Conservation (phyloP, 306 rosid species). For the Vicia faba region DNA sequence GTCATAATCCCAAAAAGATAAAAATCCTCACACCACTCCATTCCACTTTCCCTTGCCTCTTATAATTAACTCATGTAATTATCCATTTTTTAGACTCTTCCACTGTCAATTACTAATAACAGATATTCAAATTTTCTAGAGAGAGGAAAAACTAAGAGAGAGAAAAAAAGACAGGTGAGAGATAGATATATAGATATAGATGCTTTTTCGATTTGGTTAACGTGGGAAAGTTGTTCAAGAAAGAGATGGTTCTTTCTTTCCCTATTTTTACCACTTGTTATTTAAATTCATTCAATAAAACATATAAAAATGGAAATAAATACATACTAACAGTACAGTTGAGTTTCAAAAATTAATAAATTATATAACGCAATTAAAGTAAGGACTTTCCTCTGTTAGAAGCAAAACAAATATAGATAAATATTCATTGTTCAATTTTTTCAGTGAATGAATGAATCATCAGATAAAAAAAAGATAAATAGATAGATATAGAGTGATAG, state of each 20-base stretch:
- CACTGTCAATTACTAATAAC: background rate
- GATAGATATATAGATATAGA: conserved; percentile 6
- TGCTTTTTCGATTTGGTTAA: conserved; percentile 97
- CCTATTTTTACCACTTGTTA: conserved; percentile 38
- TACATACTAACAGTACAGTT: background rate
- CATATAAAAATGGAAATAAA: conserved; percentile 18
- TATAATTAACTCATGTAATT: conserved; percentile 19
- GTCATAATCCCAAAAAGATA: conserved; percentile 36
- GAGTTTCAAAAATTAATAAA: background rate
- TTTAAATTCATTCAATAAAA: conserved; percentile 3
- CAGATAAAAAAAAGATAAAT: background rate
- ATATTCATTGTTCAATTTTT: conserved; percentile 6
- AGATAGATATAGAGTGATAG: background rate
- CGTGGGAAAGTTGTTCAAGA: conserved; percentile 85
- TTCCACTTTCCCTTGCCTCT: too few relatives aligned
- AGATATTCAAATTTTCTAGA: background rate
- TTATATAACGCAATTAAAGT: background rate
- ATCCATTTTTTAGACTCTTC: too few relatives aligned
- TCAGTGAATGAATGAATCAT: background rate
- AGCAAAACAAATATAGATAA: conserved; percentile 34
- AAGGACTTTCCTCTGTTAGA: conserved; percentile 28
- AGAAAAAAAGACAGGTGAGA: conserved; percentile 8
- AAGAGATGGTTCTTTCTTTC: conserved; percentile 66
- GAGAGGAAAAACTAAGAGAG: conserved; percentile 16
- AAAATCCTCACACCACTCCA: background rate